Conservation (phyloP, 768 basidiomycete genomes). For the Daedaleopsis sinensis region DNA sequence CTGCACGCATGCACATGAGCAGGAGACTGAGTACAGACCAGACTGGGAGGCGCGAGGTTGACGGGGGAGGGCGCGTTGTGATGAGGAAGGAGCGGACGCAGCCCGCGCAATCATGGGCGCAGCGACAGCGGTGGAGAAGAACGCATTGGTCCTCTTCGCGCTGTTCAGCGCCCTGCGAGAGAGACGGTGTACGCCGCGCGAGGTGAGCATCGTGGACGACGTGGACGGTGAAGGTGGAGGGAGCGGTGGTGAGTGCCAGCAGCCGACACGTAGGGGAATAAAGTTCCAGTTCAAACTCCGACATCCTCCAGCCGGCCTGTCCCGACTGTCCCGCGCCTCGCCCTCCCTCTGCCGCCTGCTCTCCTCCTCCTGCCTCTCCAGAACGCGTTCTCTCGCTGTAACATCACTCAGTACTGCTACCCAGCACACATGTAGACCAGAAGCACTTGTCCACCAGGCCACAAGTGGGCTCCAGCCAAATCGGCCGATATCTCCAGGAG, state of each 20-base stretch:
- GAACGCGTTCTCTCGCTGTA: no score
- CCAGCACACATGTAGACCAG: constrained; percentile 1
- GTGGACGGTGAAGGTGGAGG: constrained; percentile 32
- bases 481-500: constrained; percentile 15
- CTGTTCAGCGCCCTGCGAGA: constrained; percentile 81
- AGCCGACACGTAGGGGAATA: constrained; percentile 31
- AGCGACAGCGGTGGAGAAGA: constrained; percentile 70
- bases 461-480: not conserved
- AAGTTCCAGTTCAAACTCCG: constrained; percentile 33
- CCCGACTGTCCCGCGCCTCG: constrained; percentile 20
- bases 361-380: not conserved
- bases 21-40: constrained; percentile 46
- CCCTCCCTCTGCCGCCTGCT: constrained; percentile 5
- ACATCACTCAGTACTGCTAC: not conserved
- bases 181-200: constrained; percentile 86
- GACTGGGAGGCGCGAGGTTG: constrained; percentile 51
- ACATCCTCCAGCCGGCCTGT: constrained; percentile 29
- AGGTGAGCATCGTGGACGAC: constrained; percentile 72
- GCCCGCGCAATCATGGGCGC: constrained; percentile 57
- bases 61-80: constrained; percentile 51
- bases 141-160: constrained; percentile 75
- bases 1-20: not conserved
- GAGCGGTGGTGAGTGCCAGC: constrained; percentile 25
- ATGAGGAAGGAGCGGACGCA: constrained; percentile 47
- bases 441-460: not conserved